A percentile compares a stretch with the other conserved stretches of the same genome.
These are phyloP conservation scores for Madurella fahalii DNA, from an alignment of 2,329 filamentous ascomycete genomes.

Conservation along the genomic window DNA sequence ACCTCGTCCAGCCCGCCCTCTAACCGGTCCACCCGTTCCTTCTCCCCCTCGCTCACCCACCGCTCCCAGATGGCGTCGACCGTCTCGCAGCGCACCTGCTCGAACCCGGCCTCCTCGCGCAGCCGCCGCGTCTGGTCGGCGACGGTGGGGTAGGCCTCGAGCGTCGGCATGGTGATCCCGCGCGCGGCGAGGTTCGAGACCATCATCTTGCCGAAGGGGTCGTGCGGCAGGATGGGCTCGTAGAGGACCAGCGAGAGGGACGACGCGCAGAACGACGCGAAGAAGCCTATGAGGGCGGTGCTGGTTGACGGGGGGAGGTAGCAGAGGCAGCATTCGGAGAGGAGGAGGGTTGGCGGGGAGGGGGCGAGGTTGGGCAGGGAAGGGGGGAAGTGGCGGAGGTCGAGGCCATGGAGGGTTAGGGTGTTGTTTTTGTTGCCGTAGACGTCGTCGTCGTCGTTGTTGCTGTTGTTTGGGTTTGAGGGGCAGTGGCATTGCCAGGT, in stretches of 20 bases:
- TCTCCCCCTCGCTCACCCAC: constrained; percentile 70
- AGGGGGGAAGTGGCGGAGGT: constrained; percentile 59
- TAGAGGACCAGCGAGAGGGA: constrained; percentile 67
- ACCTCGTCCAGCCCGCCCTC: constrained; percentile 90
- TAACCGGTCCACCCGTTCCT: constrained; percentile 70
- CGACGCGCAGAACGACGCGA: constrained; percentile 57
- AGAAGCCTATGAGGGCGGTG: constrained; percentile 59
- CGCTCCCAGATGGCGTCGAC: constrained; percentile 60
- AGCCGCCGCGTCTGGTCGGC: constrained; percentile 66
- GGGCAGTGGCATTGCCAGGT: constrained; percentile 4
- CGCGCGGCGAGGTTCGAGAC: constrained; percentile 79
- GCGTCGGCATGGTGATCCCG: constrained; percentile 78
- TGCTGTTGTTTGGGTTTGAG: background rate
- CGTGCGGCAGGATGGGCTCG: constrained; percentile 79
- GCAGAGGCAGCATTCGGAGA: constrained; percentile 94
- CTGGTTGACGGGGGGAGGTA: constrained; percentile 71
- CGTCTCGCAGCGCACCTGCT: constrained; percentile 10
- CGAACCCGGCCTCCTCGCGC: constrained; percentile 61
- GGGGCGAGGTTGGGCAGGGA: constrained; percentile 45
- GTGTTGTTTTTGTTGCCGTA: constrained; percentile 17
- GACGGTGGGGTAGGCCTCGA: constrained; percentile 67
- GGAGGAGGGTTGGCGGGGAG: constrained; percentile 70
- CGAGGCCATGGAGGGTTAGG: constrained; percentile 55
- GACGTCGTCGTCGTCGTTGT: background rate
- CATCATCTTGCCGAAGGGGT: constrained; percentile 90